A percentile compares a stretch with the other conserved stretches of the same genome.
Evolutionary conservation across 2,329 filamentous ascomycete genomes (phyloP).

Genomic region (Grosmannia serpens): DNA sequence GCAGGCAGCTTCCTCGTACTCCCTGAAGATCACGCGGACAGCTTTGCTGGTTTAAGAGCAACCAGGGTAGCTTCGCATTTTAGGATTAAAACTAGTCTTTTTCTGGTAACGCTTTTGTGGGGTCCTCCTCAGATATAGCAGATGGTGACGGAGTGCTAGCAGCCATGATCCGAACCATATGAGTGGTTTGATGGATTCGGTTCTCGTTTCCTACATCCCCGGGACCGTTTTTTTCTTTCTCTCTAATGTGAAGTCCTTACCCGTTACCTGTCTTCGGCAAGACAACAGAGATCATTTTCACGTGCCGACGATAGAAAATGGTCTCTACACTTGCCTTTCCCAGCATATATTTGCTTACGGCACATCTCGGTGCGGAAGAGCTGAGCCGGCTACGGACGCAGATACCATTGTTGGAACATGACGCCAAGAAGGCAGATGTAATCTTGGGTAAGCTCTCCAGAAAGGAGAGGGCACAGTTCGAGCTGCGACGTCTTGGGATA

Average conservation of each 20-base stretch:
- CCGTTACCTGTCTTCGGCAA: not conserved
- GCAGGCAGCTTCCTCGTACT: not conserved
- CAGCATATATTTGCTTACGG: constrained; percentile 60
- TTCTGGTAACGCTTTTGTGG: not conserved
- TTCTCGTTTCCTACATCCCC: too few species aligned
- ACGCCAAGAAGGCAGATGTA: constrained; percentile 59
- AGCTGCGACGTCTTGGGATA: constrained; percentile 59
- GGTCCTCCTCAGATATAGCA: not conserved
- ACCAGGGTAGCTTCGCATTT: not conserved
- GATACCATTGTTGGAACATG: constrained; percentile 56
- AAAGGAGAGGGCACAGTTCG: constrained; percentile 61
- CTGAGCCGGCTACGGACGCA: constrained; percentile 52
- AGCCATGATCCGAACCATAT: not conserved
- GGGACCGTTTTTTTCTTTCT: not conserved
- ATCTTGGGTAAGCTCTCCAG: constrained; percentile 63
- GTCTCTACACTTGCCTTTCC: constrained; percentile 31
- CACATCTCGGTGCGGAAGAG: constrained; percentile 54
- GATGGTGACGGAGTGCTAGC: too few species aligned
- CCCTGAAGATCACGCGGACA: not conserved
- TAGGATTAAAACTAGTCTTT: not conserved
- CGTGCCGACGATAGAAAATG: not conserved
- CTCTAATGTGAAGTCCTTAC: not conserved
- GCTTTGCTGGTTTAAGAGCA: not conserved
- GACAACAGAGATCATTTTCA: not conserved
- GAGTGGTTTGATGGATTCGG: too few species aligned